A percentile compares a stretch with the other conserved stretches of the same genome.
Conservation (phyloP, 1,139 yeast genomes). For the Saccharomyces hybrid region DNA sequence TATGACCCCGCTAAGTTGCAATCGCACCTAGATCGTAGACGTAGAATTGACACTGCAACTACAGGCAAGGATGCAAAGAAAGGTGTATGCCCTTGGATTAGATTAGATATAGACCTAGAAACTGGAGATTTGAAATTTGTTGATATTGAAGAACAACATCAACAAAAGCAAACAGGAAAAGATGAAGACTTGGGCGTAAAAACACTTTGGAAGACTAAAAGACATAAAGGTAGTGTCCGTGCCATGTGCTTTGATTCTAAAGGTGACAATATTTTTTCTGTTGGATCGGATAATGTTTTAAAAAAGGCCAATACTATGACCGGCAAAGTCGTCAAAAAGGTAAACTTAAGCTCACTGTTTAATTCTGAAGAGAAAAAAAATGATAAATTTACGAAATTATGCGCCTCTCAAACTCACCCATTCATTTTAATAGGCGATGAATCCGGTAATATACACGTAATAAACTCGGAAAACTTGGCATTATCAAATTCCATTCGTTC, state of each 20-base stretch:
- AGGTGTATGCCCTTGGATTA: slow-evolving; percentile 41
- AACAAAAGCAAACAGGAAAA: neutral
- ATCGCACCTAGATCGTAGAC: slow-evolving; percentile 24
- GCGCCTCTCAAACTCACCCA: slow-evolving; percentile 57
- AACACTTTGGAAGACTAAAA: slow-evolving; percentile 72
- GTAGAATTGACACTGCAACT: slow-evolving; percentile 6
- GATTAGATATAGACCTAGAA: slow-evolving; percentile 31
- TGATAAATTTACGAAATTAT: slow-evolving; percentile 48
- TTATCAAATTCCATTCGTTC: slow-evolving; percentile 39
- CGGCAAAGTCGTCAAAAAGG: slow-evolving; percentile 68
- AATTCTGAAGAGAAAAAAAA: slow-evolving; percentile 1
- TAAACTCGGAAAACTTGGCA: slow-evolving; percentile 46
- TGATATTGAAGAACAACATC: slow-evolving; percentile 10
- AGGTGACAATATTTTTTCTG: slow-evolving; percentile 45
- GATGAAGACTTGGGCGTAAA: slow-evolving; percentile 26
- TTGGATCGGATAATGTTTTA: slow-evolving; percentile 73
- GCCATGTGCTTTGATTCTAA: slow-evolving; percentile 60
- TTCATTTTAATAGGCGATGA: slow-evolving; percentile 76
- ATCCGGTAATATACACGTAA: slow-evolving; percentile 55
- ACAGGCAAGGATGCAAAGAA: slow-evolving; percentile 32
- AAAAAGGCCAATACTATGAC: slow-evolving; percentile 67
- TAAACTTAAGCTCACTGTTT: slow-evolving; percentile 21
- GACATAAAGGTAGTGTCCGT: slow-evolving; percentile 88
- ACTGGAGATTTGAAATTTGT: slow-evolving; percentile 34
- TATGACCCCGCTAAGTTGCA: slow-evolving; percentile 46